Conservation (phyloP, 2,329 filamentous ascomycete genomes). For the Scytalidium lignicola region DNA sequence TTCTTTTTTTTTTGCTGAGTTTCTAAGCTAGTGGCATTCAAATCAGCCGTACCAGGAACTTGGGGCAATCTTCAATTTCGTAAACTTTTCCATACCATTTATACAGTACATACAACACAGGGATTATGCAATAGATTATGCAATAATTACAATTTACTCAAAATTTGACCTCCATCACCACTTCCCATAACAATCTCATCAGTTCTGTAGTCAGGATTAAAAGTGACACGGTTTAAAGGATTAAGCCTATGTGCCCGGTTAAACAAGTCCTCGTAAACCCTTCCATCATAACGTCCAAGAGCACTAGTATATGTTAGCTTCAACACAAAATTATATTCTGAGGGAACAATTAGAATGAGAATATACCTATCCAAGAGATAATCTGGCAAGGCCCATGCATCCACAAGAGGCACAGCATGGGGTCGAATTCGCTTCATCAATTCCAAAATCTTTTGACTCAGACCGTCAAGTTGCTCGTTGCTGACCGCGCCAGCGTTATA, state of each 20-base stretch:
- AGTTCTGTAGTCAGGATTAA: slow-evolving; percentile 42
- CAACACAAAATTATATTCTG: background rate
- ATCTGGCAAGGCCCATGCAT: slow-evolving; percentile 47
- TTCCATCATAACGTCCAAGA: slow-evolving; percentile 44
- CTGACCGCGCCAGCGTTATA: slow-evolving; percentile 36
- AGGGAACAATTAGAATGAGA: no score
- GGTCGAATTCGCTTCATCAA: slow-evolving; percentile 43
- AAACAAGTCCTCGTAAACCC: slow-evolving; percentile 48
- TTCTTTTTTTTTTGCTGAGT: no score
- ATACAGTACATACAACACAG: no score
- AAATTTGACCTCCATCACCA: slow-evolving; percentile 24
- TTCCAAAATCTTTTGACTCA: slow-evolving; percentile 36
- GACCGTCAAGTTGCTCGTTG: slow-evolving; percentile 33
- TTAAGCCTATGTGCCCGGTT: slow-evolving; percentile 45
- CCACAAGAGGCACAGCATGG: slow-evolving; percentile 46
- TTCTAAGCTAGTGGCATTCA: no score
- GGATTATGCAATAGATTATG: no score
- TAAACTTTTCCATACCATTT: no score
- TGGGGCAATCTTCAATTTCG: no score
- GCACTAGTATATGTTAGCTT: slow-evolving; percentile 29
- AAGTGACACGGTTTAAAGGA: slow-evolving; percentile 43
- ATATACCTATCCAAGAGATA: slow-evolving; percentile 39
- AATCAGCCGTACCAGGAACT: no score
- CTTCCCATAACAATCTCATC: slow-evolving; percentile 44
- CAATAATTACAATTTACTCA: background rate